Percentiles rank a stretch among this genome's conserved stretches.
Conservation (phyloP, 2,329 filamentous ascomycete genomes). For the Pestalotiopsis sp. region DNA sequence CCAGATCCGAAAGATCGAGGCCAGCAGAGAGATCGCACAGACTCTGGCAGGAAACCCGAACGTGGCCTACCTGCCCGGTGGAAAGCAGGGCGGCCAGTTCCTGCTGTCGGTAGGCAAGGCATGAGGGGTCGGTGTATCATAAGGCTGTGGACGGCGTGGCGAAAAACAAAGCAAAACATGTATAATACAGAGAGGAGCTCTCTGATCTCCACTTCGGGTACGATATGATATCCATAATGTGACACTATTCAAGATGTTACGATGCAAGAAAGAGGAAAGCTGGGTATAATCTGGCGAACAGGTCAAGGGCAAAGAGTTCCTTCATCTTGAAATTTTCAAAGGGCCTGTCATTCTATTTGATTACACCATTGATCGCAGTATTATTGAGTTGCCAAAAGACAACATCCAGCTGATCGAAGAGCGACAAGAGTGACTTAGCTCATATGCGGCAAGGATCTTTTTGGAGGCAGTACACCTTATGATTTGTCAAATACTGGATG, state of each 20-base stretch:
- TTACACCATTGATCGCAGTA: too few relatives aligned
- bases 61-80: slow-evolving; percentile 86
- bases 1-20: slow-evolving; percentile 96
- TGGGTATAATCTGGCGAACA: not conserved
- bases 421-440: too few relatives aligned
- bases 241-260: slow-evolving; percentile 19
- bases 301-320: not conserved
- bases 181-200: slow-evolving; percentile 27
- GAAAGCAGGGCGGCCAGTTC: slow-evolving; percentile 56
- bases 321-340: not conserved
- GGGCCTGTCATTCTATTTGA: too few relatives aligned
- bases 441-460: too few relatives aligned
- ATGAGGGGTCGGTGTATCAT: slow-evolving; percentile 23
- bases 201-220: slow-evolving; percentile 34
- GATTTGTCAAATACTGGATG: too few relatives aligned
- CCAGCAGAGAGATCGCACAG: slow-evolving; percentile 91
- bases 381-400: too few relatives aligned
- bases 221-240: slow-evolving; percentile 29
- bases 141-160: not conserved
- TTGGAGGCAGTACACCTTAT: too few relatives aligned
- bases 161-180: slow-evolving; percentile 17
- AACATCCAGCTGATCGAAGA: too few relatives aligned
- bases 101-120: slow-evolving; percentile 54
- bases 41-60: slow-evolving; percentile 90
- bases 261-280: not conserved